A percentile compares a stretch with the other conserved stretches of the same genome.
phyloP scores from a whole-genome alignment of 495 filamentous ascomycete genomes.

The Bacidia rubella region DNA sequence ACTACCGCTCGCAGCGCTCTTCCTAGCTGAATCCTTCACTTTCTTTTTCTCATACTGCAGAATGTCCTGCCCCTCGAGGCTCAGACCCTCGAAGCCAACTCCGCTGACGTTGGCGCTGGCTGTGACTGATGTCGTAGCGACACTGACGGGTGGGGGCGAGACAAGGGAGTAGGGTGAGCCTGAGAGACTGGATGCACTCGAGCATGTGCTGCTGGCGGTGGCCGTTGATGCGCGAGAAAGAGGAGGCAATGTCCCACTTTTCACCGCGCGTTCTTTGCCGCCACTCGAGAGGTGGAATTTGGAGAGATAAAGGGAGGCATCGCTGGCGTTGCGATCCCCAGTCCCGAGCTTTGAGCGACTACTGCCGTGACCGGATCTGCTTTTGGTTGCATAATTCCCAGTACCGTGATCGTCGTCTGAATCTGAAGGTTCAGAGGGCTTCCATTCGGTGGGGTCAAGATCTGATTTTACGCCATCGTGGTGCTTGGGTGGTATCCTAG shows the following conservation, averaged over 20 bases:
- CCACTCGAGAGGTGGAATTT: conserved; percentile 25
- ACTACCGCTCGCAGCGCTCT: conserved; percentile 13
- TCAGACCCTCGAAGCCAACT: background rate
- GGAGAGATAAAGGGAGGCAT: conserved; percentile 37
- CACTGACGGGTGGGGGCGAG: conserved; percentile 19
- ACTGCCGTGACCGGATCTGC: background rate
- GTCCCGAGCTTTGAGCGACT: background rate
- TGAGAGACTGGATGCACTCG: conserved; percentile 28
- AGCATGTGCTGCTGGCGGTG: conserved; percentile 31
- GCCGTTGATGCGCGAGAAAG: conserved; percentile 24
- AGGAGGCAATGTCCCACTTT: conserved; percentile 7
- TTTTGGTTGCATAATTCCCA: background rate
- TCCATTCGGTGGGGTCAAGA: conserved; percentile 46
- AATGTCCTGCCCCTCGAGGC: conserved; percentile 3
- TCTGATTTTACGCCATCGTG: conserved; percentile 31
- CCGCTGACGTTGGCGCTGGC: conserved; percentile 12
- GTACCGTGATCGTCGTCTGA: background rate
- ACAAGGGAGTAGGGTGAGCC: conserved; percentile 22
- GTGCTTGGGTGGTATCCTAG: conserved; percentile 31
- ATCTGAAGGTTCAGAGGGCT: conserved; percentile 32
- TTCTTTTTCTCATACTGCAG: conserved; percentile 16
- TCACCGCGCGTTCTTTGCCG: background rate
- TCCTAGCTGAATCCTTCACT: background rate
- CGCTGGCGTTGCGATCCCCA: conserved; percentile 18
- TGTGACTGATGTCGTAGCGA: conserved; percentile 18